phyloP scores from a whole-genome alignment of 1,284 basidiomycete genomes.

The Cryptococcus neoformans region DNA sequence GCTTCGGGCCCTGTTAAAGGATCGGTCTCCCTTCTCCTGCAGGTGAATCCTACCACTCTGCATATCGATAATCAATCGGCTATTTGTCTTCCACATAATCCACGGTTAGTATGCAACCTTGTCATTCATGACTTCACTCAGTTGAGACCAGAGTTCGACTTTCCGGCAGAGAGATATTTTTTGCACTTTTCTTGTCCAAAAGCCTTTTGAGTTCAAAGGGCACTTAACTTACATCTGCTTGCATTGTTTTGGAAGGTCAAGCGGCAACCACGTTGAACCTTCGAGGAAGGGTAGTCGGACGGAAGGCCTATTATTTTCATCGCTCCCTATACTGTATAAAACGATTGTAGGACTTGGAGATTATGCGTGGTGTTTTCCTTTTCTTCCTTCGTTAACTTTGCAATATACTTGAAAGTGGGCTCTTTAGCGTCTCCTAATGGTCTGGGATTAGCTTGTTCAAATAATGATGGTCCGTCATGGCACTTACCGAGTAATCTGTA shows the following conservation, averaged over 20 bases:
- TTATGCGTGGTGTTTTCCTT: constrained; percentile 59
- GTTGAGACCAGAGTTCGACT: background rate
- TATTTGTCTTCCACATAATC: too few relatives aligned
- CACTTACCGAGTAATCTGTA: constrained; percentile 60
- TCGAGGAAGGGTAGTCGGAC: background rate
- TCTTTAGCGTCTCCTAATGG: constrained; percentile 60
- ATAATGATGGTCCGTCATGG: background rate
- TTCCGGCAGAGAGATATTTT: background rate
- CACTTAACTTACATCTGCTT: background rate
- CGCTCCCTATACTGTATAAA: background rate
- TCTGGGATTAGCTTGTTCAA: background rate
- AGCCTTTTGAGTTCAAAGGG: background rate
- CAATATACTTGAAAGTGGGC: constrained; percentile 70
- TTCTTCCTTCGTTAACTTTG: constrained; percentile 70
- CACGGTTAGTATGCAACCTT: constrained; percentile 3
- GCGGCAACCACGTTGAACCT: background rate
- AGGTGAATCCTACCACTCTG: too few relatives aligned
- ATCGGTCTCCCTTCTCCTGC: too few relatives aligned
- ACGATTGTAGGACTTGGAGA: background rate
- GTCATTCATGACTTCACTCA: background rate
- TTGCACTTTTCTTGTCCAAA: background rate
- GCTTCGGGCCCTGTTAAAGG: too few relatives aligned
- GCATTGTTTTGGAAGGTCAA: background rate
- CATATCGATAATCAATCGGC: background rate
- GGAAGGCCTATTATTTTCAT: too few relatives aligned